Percentiles rank a stretch among this genome's conserved stretches.
Evolutionary conservation across 768 basidiomycete species (phyloP).

Genomic region (Cantharellus anzutake): DNA sequence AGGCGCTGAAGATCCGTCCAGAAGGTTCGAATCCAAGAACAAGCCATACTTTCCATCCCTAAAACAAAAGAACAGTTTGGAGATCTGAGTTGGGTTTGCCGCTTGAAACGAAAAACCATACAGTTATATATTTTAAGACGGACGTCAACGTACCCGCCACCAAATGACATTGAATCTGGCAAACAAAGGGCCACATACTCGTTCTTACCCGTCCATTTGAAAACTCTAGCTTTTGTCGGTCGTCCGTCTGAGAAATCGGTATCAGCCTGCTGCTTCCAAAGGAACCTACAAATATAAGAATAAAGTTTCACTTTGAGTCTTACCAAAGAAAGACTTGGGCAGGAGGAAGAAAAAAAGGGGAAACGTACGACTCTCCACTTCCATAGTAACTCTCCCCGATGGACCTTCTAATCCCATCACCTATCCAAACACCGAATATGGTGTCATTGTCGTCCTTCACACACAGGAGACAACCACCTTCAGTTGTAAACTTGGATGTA

Average conservation of each 20-base stretch:
- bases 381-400: constrained; percentile 64
- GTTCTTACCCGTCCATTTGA: constrained; percentile 75
- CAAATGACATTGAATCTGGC: constrained; percentile 62
- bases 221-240: constrained; percentile 34
- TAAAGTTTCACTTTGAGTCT: not conserved
- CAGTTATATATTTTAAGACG: not conserved
- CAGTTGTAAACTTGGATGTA: constrained; percentile 14
- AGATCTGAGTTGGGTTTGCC: too few species aligned
- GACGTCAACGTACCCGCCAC: constrained; percentile 56
- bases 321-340: not conserved
- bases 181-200: constrained; percentile 82
- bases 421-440: constrained; percentile 70
- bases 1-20: constrained; percentile 63
- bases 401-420: constrained; percentile 32
- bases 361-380: constrained; percentile 58
- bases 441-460: constrained; percentile 42
- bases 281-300: constrained; percentile 30
- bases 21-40: constrained; percentile 66
- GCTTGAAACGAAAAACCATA: not conserved
- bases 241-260: constrained; percentile 12
- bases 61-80: constrained; percentile 1
- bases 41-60: constrained; percentile 81
- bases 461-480: constrained; percentile 36
- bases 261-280: constrained; percentile 35
- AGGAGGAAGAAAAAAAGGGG: not conserved